Percentiles rank a stretch among this genome's conserved stretches.
Evolutionary conservation across 163 green algal genomes (phyloP).

Genomic region (Scenedesmus sp.): DNA sequence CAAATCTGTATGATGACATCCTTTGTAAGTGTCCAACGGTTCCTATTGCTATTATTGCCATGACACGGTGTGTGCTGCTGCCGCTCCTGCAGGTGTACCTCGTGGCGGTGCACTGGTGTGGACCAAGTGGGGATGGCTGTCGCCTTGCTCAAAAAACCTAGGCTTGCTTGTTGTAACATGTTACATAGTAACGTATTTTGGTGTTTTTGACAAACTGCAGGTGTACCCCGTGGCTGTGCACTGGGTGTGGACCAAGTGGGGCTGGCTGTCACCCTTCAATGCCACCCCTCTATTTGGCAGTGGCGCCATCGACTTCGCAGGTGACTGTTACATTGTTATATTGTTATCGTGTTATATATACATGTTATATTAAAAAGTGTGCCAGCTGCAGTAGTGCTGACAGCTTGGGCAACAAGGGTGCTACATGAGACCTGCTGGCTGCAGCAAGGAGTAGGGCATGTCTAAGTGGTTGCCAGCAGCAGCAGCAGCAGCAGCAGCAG

Average conservation of each 20-base stretch:
- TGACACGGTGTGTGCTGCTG: neutral
- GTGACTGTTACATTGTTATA: neutral
- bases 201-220: neutral
- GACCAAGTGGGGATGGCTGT: no score
- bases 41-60: no score
- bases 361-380: no score
- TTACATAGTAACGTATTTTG: neutral
- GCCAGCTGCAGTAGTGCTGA: no score
- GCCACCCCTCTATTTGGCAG: constrained; percentile 36
- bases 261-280: constrained; percentile 43
- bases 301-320: constrained; percentile 61
- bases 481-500: neutral
- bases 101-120: neutral
- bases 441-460: neutral
- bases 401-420: neutral
- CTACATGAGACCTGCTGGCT: neutral
- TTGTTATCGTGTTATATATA: no score
- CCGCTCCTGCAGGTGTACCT: neutral
- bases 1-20: constrained; percentile 66
- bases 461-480: neutral
- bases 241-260: constrained; percentile 60
- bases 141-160: no score
- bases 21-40: constrained; percentile 42
- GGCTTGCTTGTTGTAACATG: no score
- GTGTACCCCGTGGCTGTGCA: constrained; percentile 76